Evolutionary conservation across 768 basidiomycete genomes (phyloP).

Genomic region (Paxillus involutus): DNA sequence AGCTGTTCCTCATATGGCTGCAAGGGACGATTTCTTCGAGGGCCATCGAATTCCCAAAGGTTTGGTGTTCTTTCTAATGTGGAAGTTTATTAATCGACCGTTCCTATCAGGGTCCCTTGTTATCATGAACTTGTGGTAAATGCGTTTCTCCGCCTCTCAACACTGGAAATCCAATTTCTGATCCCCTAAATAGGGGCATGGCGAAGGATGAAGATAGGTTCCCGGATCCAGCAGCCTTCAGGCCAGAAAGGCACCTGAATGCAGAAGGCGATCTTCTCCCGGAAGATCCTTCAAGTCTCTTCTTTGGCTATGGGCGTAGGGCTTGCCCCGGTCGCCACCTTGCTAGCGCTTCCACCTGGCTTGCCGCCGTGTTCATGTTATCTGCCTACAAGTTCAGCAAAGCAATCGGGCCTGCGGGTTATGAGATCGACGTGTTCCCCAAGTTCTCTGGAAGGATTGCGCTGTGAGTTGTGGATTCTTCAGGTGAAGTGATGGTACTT

Average conservation of each 20-base stretch:
- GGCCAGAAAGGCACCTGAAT: constrained; percentile 33
- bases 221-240: constrained; percentile 32
- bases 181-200: constrained; percentile 18
- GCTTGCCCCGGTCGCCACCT: constrained; percentile 21
- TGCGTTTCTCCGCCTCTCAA: background rate
- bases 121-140: constrained; percentile 22
- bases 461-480: constrained; percentile 10
- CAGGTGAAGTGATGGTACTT: too few relatives aligned
- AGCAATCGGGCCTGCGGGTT: constrained; percentile 19
- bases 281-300: constrained; percentile 21
- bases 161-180: background rate
- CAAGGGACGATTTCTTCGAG: constrained; percentile 40
- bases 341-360: constrained; percentile 19
- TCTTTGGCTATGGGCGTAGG: constrained; percentile 35
- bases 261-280: constrained; percentile 17
- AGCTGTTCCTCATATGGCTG: constrained; percentile 31
- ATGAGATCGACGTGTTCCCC: constrained; percentile 21
- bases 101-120: constrained; percentile 17
- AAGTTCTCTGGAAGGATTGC: constrained; percentile 14
- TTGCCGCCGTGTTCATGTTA: constrained; percentile 18
- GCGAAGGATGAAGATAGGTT: constrained; percentile 20
- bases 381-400: constrained; percentile 20
- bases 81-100: background rate
- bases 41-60: constrained; percentile 55
- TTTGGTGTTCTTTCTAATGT: background rate